Base-by-base conservation (phyloP, 345 rosid genomes). In the Psidium guajava region DNA sequence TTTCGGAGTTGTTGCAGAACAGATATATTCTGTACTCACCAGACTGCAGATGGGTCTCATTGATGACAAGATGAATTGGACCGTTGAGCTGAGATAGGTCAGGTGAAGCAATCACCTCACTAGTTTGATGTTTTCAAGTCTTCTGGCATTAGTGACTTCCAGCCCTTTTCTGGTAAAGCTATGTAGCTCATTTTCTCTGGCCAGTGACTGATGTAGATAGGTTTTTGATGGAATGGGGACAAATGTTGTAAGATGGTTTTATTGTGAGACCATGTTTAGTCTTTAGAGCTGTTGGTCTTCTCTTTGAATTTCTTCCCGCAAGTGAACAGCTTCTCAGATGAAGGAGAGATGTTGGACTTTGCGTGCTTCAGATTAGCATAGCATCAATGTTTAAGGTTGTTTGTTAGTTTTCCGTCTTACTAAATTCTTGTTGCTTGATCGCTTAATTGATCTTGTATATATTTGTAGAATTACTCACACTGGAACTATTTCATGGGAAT, bases 51-150 rank as follows among this genome's bases (percentile, higher is more conserved):
- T 97, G 99, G 98, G 98, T 83, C 95, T 95, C 36, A 88, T 50
- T 36, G 96, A 93, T 32, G 98, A 97, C 92, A 89, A 88, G 88
- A 93, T 96, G 99, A 91, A 92, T 22, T 97, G 99, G 99, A 96
- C 98, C 61, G 56, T 93, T 15, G 92, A 92, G 92, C 90, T 95
- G 83, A 92, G 91, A 27, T 89, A 56, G 56, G 82, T 52, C 44
- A 52, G 28, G 61, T n/a, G 27, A 55, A 20, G 44, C 44, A 32
- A 83, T 53, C 21, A 10, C 32, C 24, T 1, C 50, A 2, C 83
- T 82, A n/a, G 40, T 42, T 82, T 82, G 83, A 49, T 82, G 10
- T 21, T 54, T 82, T 25, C 40, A 14, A 28, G 42, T 8, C 77
- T 32, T 32, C 9, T 32, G 77, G 74, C 28, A 64, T 64, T 12